phyloP scores from a whole-genome alignment of 345 rosid species.

The Reutealis trisperma region DNA sequence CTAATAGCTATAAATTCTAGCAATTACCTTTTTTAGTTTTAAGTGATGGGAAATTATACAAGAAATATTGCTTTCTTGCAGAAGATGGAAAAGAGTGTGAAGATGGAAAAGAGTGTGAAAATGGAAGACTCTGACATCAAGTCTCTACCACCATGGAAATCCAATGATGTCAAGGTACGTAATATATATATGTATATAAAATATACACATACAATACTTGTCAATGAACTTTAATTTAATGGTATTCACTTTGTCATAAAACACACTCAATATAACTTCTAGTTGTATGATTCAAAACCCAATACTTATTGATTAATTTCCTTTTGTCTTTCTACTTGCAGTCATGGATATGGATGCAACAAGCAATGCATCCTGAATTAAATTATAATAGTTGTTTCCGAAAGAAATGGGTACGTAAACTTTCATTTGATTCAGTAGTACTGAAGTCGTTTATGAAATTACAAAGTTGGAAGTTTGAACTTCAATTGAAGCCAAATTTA shows the following conservation, averaged over 20 bases:
- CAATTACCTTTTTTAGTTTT: neutral
- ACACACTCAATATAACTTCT: neutral
- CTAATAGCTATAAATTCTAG: neutral
- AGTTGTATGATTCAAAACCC: neutral
- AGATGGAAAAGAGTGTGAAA: slow-evolving; percentile 55
- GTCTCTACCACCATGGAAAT: slow-evolving; percentile 81
- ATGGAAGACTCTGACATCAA: slow-evolving; percentile 67
- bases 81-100: slow-evolving; percentile 56
- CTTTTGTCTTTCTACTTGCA: slow-evolving; percentile 24
- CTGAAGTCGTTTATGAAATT: neutral
- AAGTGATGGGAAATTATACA: neutral
- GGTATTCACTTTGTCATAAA: no score
- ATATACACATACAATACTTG: neutral
- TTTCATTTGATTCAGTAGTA: no score
- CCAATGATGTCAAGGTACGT: slow-evolving; percentile 79
- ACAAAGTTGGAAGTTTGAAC: no score
- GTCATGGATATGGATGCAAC: slow-evolving; percentile 99
- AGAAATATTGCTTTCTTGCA: slow-evolving; percentile 10
- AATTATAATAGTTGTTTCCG: slow-evolving; percentile 76
- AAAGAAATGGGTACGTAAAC: slow-evolving; percentile 68
- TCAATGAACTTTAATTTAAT: no score
- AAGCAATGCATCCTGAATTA: slow-evolving; percentile 94
- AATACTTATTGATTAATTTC: neutral
- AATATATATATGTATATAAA: neutral
- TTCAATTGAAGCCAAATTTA: no score